Base-by-base conservation (phyloP, 257 asterid genomes). In the Solanum bulbocastanum region DNA sequence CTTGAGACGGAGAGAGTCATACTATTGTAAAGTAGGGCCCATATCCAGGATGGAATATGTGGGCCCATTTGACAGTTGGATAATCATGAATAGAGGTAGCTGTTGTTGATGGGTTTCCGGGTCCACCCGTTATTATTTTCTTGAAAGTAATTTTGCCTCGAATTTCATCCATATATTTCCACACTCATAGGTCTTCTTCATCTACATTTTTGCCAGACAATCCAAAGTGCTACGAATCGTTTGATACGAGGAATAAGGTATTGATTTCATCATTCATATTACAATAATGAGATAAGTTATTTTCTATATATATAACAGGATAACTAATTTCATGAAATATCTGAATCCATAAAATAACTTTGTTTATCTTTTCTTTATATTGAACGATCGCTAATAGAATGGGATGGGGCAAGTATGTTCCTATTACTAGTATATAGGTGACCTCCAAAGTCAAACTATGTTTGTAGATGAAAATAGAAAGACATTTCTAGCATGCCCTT, bases 1-100 rank as follows among this genome's bases (percentile, higher is more conserved):
- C 30, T 30, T 30, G 30, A 1, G 30, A 30, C 30, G 30, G 30
- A 30, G 30, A 1, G 30, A 30, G 30, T 30, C 1, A 30, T 30
- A 30, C 30, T 30, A 30, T 5, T 5, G 20, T 10, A 62, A 37
- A 60, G 27, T 39, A 60, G 84, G 90, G 37, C 74, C 90, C 79
- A 49, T 79, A 16, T 71, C 73, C 60, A 42, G 89, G 66, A 82
- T 88, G 84, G 81, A 82, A n/a, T 30, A n/a, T 52, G 56, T 85
- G 88, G 88, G 87, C 87, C 85, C 89, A 83, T 65, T 83, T 87
- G 27, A 25, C 85, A 82, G 78, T 49, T 68, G 87, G 75, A 16
- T 27, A 79, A 87, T 89, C 85, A 86, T 88, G 86, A 79, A 56
- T 60, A 88, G 68, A 82, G 36, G 72, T 75, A 87, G 86, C 90